These are phyloP conservation scores for Plasmodium knowlesi DNA, from an alignment of 169 alveolate genomes.

Conservation along the genomic window DNA sequence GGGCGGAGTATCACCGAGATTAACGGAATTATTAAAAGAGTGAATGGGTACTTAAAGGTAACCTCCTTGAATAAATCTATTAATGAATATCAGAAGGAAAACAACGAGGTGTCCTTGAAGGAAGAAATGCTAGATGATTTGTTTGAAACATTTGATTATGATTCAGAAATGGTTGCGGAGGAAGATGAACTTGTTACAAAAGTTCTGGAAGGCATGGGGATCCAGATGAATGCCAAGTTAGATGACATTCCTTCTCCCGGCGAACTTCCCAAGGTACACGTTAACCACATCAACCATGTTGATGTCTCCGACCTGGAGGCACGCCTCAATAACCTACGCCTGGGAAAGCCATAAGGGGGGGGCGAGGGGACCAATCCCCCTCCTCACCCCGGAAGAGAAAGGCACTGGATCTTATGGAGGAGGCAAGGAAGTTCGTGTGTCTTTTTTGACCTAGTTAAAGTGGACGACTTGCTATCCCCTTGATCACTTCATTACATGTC, in stretches of 20 bases:
- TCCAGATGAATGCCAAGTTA: conserved; percentile 30
- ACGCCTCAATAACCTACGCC: conserved; percentile 25
- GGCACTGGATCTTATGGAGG: neutral
- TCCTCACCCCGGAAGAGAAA: neutral
- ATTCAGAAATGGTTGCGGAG: conserved; percentile 35
- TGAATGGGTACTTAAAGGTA: conserved; percentile 23
- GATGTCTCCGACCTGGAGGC: conserved; percentile 3
- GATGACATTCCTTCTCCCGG: conserved; percentile 19
- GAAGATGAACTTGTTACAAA: conserved; percentile 48
- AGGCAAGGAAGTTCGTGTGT: neutral
- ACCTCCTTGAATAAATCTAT: conserved; percentile 33
- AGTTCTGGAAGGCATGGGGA: conserved; percentile 38
- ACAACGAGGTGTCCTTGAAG: conserved; percentile 29
- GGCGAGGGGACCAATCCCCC: neutral
- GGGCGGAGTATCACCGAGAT: conserved; percentile 30
- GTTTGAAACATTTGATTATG: conserved; percentile 48
- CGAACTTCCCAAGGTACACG: neutral
- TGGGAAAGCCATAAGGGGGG: neutral
- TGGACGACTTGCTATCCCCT: neutral
- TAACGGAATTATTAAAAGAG: conserved; percentile 22
- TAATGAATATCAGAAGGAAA: conserved; percentile 36
- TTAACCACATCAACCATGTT: neutral
- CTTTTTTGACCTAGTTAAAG: neutral
- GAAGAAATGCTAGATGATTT: conserved; percentile 63
- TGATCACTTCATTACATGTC: neutral